Evolutionary conservation across 441 rosid genomes (phyloP).

Genomic region (Populus hybrid): DNA sequence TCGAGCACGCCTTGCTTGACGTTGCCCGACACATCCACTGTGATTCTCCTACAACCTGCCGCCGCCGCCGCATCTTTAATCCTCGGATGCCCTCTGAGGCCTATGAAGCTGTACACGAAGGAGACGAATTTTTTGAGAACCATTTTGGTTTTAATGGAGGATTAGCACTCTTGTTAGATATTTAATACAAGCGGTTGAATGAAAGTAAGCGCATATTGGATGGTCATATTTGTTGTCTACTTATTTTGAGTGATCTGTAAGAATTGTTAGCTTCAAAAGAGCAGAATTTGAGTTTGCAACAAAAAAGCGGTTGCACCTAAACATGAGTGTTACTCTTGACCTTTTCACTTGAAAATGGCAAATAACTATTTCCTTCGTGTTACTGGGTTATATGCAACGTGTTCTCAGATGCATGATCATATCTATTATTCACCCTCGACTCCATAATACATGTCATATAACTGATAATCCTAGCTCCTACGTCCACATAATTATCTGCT

Average conservation of each 20-base stretch:
- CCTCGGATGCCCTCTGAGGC: slow-evolving; percentile 14
- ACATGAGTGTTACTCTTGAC: slow-evolving; percentile 43
- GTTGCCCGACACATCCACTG: slow-evolving; percentile 4
- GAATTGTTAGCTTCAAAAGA: slow-evolving; percentile 27
- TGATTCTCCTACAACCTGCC: background rate
- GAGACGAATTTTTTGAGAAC: slow-evolving; percentile 30
- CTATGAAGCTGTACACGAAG: slow-evolving; percentile 26
- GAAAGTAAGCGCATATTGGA: slow-evolving; percentile 6
- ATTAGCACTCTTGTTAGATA: slow-evolving; percentile 3
- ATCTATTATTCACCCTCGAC: background rate
- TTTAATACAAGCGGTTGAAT: slow-evolving; percentile 24
- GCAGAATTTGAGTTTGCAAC: slow-evolving; percentile 34
- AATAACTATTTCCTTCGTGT: background rate
- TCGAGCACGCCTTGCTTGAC: background rate
- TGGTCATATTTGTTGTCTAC: slow-evolving; percentile 12
- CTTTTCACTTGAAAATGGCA: slow-evolving; percentile 15
- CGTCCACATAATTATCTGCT: no score
- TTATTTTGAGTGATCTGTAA: slow-evolving; percentile 37
- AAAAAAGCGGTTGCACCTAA: slow-evolving; percentile 52
- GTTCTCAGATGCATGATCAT: background rate
- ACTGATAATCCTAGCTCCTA: background rate
- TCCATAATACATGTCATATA: background rate
- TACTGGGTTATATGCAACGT: background rate
- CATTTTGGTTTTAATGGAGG: slow-evolving; percentile 32
- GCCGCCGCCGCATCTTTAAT: slow-evolving; percentile 15